Conservation (phyloP, 768 basidiomycete genomes). For the Baorangia bicolor region DNA sequence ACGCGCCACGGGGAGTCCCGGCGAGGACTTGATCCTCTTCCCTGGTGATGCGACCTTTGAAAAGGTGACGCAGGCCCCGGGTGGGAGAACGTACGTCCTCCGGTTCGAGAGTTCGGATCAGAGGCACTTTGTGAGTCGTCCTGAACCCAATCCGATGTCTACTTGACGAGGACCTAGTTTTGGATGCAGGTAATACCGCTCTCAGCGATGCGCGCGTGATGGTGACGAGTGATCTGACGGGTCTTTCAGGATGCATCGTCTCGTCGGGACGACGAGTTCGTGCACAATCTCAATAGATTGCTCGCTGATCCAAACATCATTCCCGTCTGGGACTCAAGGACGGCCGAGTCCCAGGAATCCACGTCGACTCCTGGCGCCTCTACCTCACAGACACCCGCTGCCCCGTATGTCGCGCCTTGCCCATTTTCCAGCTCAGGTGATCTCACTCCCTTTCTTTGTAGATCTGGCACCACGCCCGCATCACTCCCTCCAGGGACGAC, state of each 20-base stretch:
- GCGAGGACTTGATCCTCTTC: conserved; percentile 86
- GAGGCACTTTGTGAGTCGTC: conserved; percentile 76
- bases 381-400: conserved; percentile 35
- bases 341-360: conserved; percentile 43
- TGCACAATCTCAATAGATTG: conserved; percentile 66
- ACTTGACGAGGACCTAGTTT: conserved; percentile 47
- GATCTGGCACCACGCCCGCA: conserved; percentile 5
- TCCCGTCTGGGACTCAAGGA: conserved; percentile 53
- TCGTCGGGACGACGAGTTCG: conserved; percentile 70
- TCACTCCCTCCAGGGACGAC: conserved; percentile 32
- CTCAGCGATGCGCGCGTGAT: background rate
- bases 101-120: conserved; percentile 91
- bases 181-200: conserved; percentile 72
- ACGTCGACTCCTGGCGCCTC: conserved; percentile 40
- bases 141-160: background rate
- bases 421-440: background rate
- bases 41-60: conserved; percentile 82
- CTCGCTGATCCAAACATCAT: conserved; percentile 64
- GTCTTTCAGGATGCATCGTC: conserved; percentile 59
- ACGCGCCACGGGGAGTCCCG: conserved; percentile 53
- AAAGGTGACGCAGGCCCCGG: conserved; percentile 63
- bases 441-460: background rate
- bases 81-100: conserved; percentile 80
- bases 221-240: background rate
- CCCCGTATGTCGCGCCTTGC: conserved; percentile 15